Evolutionary conservation across 345 rosid species (phyloP).

Genomic region (Firmiana major): DNA sequence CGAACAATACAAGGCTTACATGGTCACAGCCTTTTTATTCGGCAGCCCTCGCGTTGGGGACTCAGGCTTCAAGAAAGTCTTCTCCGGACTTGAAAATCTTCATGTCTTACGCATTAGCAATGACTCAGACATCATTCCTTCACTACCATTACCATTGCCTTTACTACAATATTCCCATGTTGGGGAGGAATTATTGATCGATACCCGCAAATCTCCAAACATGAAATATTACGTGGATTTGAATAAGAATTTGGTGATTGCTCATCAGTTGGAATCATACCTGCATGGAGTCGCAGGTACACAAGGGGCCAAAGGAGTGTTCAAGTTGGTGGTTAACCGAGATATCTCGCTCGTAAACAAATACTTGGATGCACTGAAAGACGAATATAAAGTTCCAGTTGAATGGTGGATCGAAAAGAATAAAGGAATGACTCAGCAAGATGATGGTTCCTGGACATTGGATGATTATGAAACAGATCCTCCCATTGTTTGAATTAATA

Average conservation of each 20-base stretch:
- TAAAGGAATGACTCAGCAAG: conserved; percentile 15
- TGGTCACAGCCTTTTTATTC: conserved; percentile 39
- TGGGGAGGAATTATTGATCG: conserved; percentile 17
- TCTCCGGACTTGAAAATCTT: conserved; percentile 12
- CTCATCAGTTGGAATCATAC: conserved; percentile 20
- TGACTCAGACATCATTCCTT: conserved; percentile 30
- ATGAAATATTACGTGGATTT: conserved; percentile 30
- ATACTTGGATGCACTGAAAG: conserved; percentile 5
- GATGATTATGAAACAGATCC: conserved; percentile 14
- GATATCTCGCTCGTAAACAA: conserved; percentile 18
- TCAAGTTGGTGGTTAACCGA: conserved; percentile 13
- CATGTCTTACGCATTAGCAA: conserved; percentile 33
- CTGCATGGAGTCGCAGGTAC: conserved; percentile 26
- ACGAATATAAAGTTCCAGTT: neutral
- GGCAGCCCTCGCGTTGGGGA: conserved; percentile 43
- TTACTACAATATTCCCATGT: conserved; percentile 24
- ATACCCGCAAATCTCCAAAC: conserved; percentile 4
- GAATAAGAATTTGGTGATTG: neutral
- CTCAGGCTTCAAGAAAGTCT: conserved; percentile 13
- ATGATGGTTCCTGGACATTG: conserved; percentile 18
- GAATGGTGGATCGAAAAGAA: conserved; percentile 19
- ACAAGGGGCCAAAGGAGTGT: conserved; percentile 8
- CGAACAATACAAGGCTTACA: conserved; percentile 8
- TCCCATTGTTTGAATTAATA: neutral
- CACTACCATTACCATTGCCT: conserved; percentile 28